These are phyloP conservation scores for Schizothecium vesticola DNA, from an alignment of 495 filamentous ascomycete species.

Conservation along the genomic window DNA sequence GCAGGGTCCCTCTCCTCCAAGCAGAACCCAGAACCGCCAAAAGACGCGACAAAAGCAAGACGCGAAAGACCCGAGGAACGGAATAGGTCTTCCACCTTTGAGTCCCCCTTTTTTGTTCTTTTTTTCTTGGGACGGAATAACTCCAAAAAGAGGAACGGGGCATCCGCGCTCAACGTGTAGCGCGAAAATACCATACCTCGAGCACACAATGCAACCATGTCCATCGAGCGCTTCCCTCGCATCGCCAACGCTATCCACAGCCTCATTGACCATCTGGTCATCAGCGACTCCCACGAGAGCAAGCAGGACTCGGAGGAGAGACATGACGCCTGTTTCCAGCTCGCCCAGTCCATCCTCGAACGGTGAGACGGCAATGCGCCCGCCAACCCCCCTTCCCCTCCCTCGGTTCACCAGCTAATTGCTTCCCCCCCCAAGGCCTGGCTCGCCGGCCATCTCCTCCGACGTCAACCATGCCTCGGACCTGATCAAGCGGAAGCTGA, in stretches of 20 bases:
- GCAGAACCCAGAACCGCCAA: neutral
- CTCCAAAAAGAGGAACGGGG: neutral
- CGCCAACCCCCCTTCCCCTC: neutral
- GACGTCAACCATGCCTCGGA: conserved; percentile 88
- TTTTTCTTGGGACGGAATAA: neutral
- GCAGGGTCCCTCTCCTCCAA: neutral
- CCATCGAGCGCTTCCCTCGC: conserved; percentile 39
- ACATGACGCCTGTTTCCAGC: conserved; percentile 47
- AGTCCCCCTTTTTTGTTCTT: neutral
- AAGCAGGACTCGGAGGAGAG: conserved; percentile 46
- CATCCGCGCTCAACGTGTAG: neutral
- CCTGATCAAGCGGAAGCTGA: conserved; percentile 80
- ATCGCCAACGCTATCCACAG: conserved; percentile 51
- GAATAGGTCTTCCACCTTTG: neutral
- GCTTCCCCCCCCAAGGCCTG: conserved; percentile 14
- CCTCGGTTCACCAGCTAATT: conserved; percentile 11
- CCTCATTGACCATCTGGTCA: conserved; percentile 51
- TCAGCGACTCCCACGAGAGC: conserved; percentile 44
- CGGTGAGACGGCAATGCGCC: conserved; percentile 30
- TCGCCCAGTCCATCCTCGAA: conserved; percentile 46
- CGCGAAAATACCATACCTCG: neutral
- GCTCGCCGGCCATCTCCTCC: conserved; percentile 35
- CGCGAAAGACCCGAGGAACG: neutral
- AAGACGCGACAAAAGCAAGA: neutral
- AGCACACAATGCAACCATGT: conserved; percentile 41